These are phyloP conservation scores for Senna tora DNA, from an alignment of 306 rosid genomes.

Conservation along the genomic window DNA sequence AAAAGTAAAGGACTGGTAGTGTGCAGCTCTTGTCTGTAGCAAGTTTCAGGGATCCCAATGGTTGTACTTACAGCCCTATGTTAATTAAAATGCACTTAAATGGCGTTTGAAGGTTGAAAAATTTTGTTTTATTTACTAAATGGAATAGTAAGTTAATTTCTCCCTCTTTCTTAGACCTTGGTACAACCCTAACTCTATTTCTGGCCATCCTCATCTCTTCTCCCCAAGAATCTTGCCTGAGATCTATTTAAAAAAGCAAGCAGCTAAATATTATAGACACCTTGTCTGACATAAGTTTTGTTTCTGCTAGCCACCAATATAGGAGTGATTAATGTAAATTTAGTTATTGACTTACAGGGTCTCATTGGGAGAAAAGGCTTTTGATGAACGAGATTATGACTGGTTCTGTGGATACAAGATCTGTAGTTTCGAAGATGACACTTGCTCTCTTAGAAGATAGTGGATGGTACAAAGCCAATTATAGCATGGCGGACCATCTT, in stretches of 20 bases:
- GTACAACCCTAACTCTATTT: slow-evolving; percentile 16
- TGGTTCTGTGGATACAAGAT: slow-evolving; percentile 99
- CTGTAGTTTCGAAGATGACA: slow-evolving; percentile 98
- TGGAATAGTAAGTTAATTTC: background rate
- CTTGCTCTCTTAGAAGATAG: slow-evolving; percentile 95
- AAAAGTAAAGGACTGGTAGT: background rate
- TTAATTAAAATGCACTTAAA: slow-evolving; percentile 3
- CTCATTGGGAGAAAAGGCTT: slow-evolving; percentile 99
- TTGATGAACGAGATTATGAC: slow-evolving; percentile 99
- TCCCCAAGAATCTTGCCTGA: slow-evolving; percentile 8
- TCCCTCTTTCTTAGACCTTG: slow-evolving; percentile 6
- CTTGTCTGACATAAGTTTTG: slow-evolving; percentile 10
- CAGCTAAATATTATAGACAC: background rate
- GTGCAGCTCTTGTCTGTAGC: background rate
- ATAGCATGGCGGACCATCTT: slow-evolving; percentile 94
- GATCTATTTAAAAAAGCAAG: slow-evolving; percentile 6
- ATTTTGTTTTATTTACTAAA: slow-evolving; percentile 11
- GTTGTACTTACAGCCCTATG: slow-evolving; percentile 1
- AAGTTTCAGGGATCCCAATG: slow-evolving; percentile 1
- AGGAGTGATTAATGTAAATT: slow-evolving; percentile 28
- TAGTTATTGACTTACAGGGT: slow-evolving; percentile 56
- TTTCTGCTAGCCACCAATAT: slow-evolving; percentile 24
- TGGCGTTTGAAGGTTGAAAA: slow-evolving; percentile 12
- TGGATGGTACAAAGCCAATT: slow-evolving; percentile 98
- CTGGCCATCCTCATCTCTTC: background rate